Base-by-base conservation (phyloP, 2,329 filamentous ascomycete genomes). In the Colletotrichum sp. region DNA sequence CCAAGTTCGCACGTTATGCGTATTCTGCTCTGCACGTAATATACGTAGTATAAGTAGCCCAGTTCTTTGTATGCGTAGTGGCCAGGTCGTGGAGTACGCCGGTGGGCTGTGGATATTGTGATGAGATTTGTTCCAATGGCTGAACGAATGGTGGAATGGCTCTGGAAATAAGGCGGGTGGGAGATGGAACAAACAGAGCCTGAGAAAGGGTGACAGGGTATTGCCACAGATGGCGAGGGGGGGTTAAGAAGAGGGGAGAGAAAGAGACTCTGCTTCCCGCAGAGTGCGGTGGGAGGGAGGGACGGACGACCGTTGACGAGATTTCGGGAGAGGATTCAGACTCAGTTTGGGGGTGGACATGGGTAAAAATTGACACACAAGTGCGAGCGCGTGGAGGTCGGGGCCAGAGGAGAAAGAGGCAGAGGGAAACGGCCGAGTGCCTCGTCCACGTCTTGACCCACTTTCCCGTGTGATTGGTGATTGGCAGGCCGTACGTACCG, bases 341-440 rank as follows among this genome's bases (percentile, higher is more conserved):
- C 48, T 58, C 34, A 26, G 30, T 59, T 68, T 68, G 65, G 65
- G 65, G 65, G 65, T 68, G 65, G 30, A 38, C 32, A 43, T 32
- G 26, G 55, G 10, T 18, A n/a, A 61, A 30, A 61, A 61, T 30
- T 16, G 28, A 64, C 30, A 63, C 34, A 36, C 26, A 68, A 58
- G 7, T 52, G 56, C 32, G 28, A 26, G 65, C 34, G 48, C 48
- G 61, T 74, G 72, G 58, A 73, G 66, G 32, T 64, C 58, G 71
- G 72, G 72, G 72, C 52, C 38, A 62, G 26, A 67, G 52, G 48
- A 48, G 24, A 26, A 5, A 32, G 32, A 56, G 26, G 52, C 52
- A 68, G 58, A 64, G 69, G 63, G 28, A 73, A 55, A 64, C 63
- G 63, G 43, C 69, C 73, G 69, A 73, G 56, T 75, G 69, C 64